Base-by-base conservation (phyloP, 768 basidiomycete genomes). In the Boletus sp. region DNA sequence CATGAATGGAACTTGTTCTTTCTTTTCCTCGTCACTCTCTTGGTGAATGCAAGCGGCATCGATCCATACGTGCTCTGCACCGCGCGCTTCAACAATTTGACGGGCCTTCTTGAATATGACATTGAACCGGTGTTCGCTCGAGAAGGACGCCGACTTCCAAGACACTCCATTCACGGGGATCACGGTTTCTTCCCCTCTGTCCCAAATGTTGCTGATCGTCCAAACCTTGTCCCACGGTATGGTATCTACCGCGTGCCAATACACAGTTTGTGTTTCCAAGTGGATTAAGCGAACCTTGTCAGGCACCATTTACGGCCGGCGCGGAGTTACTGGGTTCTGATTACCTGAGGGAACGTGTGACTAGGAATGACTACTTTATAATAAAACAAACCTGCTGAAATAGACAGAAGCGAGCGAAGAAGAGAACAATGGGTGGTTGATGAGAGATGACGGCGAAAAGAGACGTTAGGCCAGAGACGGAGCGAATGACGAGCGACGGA, bases 161-260 rank as follows among this genome's bases (percentile, higher is more conserved):
- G 47, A 40, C n/a, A 49, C 13, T 34, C 54, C 56, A 1, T 11
- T 4, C 10, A 57, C n/a, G 19, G 53, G 53, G 30, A 57, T 49
- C 15, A 5, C 10, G 35, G 35, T 54, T n/a, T 38, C 23, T 1
- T 5, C 30, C 21, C 32, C 53, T 43, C 6, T 23, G 17, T 57
- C 56, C 56, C 56, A 57, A 37, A 57, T 27, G 14, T 57, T 53
- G 17, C 53, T 49, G 21, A 55, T 49, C 13, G 56, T 46, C 56
- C 56, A 57, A 21, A 50, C 43, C 1, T 30, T 56, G 41, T 35
- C 54, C 56, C 56, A 57, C 0, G 9, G 7, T 44, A 56, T 8
- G 21, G 13, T 10, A 15, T 45, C 32, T 11, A 57, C 47, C 5
- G 21, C 8, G 2, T 57, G 40, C 42, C 30, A 23, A 25, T 7